These are phyloP conservation scores for Prototheca stagnorum DNA, from an alignment of 163 green algal species.

Conservation along the genomic window DNA sequence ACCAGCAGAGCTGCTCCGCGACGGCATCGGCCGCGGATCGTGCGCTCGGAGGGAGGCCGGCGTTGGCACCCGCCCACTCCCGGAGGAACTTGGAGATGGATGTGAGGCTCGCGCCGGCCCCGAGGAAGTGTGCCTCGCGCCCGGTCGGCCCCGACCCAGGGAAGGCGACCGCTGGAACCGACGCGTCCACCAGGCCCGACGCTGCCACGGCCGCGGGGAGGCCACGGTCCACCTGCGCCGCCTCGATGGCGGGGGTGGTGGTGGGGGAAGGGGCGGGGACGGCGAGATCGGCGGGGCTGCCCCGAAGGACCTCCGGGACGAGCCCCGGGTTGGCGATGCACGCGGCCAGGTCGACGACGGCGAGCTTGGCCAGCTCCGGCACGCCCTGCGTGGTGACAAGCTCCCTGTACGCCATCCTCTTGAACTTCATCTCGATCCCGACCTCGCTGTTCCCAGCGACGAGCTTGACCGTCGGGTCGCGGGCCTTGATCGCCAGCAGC, in stretches of 20 bases:
- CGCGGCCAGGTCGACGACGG: slow-evolving; percentile 3
- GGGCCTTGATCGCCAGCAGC: slow-evolving; percentile 59
- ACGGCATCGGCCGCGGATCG: slow-evolving; percentile 48
- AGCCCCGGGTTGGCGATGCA: too few species aligned
- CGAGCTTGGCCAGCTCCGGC: slow-evolving; percentile 52
- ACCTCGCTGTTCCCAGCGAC: slow-evolving; percentile 81
- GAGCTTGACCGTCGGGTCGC: slow-evolving; percentile 51
- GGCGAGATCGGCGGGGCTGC: too few species aligned
- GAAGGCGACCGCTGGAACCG: too few species aligned
- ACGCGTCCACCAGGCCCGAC: too few species aligned
- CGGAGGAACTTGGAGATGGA: slow-evolving; percentile 33
- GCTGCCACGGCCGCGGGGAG: not conserved
- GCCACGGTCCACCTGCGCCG: not conserved
- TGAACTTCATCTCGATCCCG: slow-evolving; percentile 97
- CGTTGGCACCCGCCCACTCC: slow-evolving; percentile 19
- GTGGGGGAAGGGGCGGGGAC: too few species aligned
- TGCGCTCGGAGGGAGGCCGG: slow-evolving; percentile 20
- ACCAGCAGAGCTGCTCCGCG: slow-evolving; percentile 77
- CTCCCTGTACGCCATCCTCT: slow-evolving; percentile 49
- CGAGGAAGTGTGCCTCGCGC: too few species aligned
- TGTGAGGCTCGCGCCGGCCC: slow-evolving; percentile 63
- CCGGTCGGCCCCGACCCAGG: too few species aligned
- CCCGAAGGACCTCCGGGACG: too few species aligned
- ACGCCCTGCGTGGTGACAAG: slow-evolving; percentile 65
- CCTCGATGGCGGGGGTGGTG: too few species aligned